Conservation (phyloP, 2,329 filamentous ascomycete species). For the Sporothrix brasiliensis region DNA sequence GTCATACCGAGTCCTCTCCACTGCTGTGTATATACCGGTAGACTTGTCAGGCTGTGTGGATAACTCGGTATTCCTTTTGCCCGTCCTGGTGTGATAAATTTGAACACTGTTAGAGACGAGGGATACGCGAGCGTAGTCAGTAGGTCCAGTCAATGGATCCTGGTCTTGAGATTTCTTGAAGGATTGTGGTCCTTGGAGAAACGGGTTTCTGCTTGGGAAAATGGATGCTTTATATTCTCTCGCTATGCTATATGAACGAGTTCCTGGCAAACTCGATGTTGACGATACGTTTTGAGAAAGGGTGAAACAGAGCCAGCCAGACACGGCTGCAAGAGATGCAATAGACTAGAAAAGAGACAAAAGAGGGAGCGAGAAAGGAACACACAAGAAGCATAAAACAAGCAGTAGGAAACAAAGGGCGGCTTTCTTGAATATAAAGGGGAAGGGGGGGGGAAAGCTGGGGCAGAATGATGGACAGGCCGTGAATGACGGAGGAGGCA, state of each 20-base stretch:
- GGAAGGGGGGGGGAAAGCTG: neutral
- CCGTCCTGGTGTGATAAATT: neutral
- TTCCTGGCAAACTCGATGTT: neutral
- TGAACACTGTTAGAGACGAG: neutral
- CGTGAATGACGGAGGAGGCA: conserved; percentile 22
- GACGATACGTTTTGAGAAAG: conserved; percentile 11
- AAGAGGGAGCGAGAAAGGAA: neutral
- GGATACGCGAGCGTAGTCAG: neutral
- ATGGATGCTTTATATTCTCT: conserved; percentile 33
- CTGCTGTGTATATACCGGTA: conserved; percentile 10
- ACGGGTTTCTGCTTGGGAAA: conserved; percentile 17
- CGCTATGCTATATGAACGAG: conserved; percentile 33
- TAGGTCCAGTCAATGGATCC: neutral
- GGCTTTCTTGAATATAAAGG: conserved; percentile 9
- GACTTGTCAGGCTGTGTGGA: too few relatives aligned
- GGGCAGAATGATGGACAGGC: neutral
- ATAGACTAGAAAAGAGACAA: too few relatives aligned
- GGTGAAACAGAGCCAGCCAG: conserved; percentile 13
- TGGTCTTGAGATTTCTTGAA: conserved; percentile 21
- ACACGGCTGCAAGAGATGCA: conserved; percentile 3
- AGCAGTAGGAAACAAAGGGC: conserved; percentile 9
- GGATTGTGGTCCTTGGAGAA: conserved; percentile 11
- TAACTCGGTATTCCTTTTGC: conserved; percentile 8
- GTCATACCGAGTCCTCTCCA: neutral
- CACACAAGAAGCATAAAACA: conserved; percentile 17